Evolutionary conservation across 768 basidiomycete genomes (phyloP).

Genomic region (Hypholoma fasciculare): DNA sequence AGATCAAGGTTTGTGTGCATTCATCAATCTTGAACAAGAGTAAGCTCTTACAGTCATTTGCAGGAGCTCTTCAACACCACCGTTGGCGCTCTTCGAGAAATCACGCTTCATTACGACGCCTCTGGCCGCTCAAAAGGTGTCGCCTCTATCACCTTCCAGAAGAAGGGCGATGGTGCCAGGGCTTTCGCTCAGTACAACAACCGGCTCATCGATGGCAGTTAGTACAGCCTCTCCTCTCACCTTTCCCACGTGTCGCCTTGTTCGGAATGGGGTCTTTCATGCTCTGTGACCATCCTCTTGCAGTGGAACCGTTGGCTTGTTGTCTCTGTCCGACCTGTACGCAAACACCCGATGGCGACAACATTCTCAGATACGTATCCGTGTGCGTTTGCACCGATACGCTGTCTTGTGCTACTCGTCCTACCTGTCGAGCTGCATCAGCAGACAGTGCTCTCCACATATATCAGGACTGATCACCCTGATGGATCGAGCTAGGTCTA

Average conservation of each 20-base stretch:
- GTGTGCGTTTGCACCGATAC: neutral
- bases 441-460: constrained; percentile 16
- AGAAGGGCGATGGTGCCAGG: constrained; percentile 87
- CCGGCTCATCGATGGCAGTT: constrained; percentile 99
- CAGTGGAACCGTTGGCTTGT: constrained; percentile 41
- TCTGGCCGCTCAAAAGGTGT: constrained; percentile 88
- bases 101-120: constrained; percentile 83
- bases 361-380: constrained; percentile 15
- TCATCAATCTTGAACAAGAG: neutral
- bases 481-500: constrained; percentile 24
- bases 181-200: constrained; percentile 96
- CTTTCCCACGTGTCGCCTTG: constrained; percentile 32
- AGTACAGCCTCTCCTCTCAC: constrained; percentile 72
- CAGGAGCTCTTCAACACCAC: constrained; percentile 94
- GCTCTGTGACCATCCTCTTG: constrained; percentile 34
- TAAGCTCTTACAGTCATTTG: neutral
- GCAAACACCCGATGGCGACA: constrained; percentile 6
- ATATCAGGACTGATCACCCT: constrained; percentile 44
- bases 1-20: constrained; percentile 75
- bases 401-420: constrained; percentile 19
- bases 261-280: constrained; percentile 21
- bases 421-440: constrained; percentile 4
- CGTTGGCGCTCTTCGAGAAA: constrained; percentile 83
- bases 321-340: constrained; percentile 39
- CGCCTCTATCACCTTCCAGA: constrained; percentile 83